These are phyloP conservation scores for Saccharomycopsis synnaedendra DNA, from an alignment of 805 yeast species.

Conservation along the genomic window DNA sequence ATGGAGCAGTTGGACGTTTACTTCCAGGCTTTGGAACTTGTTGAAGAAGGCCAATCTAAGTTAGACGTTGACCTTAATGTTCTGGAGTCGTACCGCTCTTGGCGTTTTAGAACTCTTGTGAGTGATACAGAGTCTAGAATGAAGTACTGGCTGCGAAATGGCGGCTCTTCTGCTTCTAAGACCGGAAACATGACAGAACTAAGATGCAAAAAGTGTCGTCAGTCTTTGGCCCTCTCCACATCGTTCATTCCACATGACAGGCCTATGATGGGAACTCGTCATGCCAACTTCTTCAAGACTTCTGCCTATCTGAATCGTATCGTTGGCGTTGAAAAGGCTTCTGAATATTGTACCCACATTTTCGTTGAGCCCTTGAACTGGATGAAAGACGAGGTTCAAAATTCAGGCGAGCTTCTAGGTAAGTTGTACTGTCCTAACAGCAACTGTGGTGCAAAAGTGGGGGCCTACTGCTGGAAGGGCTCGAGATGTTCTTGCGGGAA, in stretches of 20 bases:
- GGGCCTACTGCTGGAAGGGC: constrained; percentile 92
- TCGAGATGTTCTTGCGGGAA: constrained; percentile 88
- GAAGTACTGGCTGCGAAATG: constrained; percentile 5
- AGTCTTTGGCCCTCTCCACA: constrained; percentile 48
- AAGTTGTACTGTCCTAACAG: constrained; percentile 59
- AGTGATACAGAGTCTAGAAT: constrained; percentile 20
- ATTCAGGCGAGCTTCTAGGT: constrained; percentile 71
- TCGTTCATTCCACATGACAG: constrained; percentile 56
- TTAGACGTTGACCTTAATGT: constrained; percentile 21
- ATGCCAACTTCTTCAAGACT: constrained; percentile 52
- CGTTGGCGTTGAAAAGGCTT: constrained; percentile 44
- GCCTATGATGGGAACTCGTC: constrained; percentile 54
- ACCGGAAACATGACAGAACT: constrained; percentile 21
- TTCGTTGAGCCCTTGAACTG: constrained; percentile 84
- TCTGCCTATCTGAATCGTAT: constrained; percentile 53
- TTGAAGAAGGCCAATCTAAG: constrained; percentile 19
- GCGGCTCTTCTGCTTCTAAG: neutral
- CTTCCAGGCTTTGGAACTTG: constrained; percentile 23
- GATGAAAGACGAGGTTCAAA: constrained; percentile 75
- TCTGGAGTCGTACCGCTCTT: constrained; percentile 27
- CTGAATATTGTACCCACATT: constrained; percentile 64
- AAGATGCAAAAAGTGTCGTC: constrained; percentile 79
- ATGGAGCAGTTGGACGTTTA: constrained; percentile 59
- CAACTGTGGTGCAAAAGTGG: constrained; percentile 74
- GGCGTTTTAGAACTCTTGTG: constrained; percentile 24